A percentile compares a stretch with the other conserved stretches of the same genome.
phyloP scores from a whole-genome alignment of 2,329 filamentous ascomycete species.

The Aspergillus fumigatus region DNA sequence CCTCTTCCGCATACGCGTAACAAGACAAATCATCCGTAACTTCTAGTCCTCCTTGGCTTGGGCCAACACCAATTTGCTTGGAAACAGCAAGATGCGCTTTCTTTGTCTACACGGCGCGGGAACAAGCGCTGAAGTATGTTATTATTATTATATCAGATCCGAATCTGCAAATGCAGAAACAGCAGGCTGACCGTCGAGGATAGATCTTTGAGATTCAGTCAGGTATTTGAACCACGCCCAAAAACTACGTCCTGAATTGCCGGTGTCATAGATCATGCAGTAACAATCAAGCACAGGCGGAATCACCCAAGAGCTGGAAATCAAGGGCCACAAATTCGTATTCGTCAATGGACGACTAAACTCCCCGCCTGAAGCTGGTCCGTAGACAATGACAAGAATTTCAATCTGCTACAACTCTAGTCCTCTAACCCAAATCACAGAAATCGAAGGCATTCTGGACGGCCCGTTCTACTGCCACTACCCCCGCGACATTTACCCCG shows the following conservation, averaged over 20 bases:
- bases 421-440: slow-evolving; percentile 10
- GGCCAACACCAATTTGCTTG: background rate
- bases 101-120: slow-evolving; percentile 30
- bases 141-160: background rate
- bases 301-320: slow-evolving; percentile 21
- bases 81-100: slow-evolving; percentile 22
- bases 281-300: slow-evolving; percentile 21
- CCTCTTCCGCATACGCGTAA: background rate
- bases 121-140: slow-evolving; percentile 28
- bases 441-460: slow-evolving; percentile 26
- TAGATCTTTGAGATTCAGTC: slow-evolving; percentile 34
- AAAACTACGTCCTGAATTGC: background rate
- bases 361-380: slow-evolving; percentile 25
- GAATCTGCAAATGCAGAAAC: background rate
- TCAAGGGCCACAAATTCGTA: slow-evolving; percentile 25
- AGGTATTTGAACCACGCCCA: slow-evolving; percentile 10
- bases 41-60: background rate
- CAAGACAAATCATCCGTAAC: background rate
- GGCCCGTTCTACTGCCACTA: slow-evolving; percentile 33
- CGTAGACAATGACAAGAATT: background rate
- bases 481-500: slow-evolving; percentile 17
- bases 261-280: background rate
- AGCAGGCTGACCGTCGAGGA: background rate
- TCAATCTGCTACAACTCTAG: background rate
- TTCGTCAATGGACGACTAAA: slow-evolving; percentile 25